phyloP scores from a whole-genome alignment of 768 basidiomycete species.

The Tulasnella sp. region DNA sequence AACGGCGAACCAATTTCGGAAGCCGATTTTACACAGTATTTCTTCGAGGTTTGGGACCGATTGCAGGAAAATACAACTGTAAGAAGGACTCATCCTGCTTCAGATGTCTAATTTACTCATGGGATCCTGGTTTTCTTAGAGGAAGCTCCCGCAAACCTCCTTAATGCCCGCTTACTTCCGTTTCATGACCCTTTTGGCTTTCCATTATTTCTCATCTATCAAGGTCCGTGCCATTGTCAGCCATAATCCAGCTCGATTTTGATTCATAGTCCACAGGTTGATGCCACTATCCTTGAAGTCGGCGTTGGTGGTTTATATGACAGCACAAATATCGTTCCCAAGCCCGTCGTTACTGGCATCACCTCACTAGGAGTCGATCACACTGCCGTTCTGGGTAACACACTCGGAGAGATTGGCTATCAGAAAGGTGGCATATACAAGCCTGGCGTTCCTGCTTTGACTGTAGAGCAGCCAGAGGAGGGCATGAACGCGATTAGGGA shows the following conservation, averaged over 20 bases:
- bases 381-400: conserved; percentile 78
- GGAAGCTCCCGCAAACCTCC: conserved; percentile 49
- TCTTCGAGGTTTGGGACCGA: conserved; percentile 94
- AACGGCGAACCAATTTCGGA: conserved; percentile 88
- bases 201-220: conserved; percentile 76
- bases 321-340: conserved; percentile 92
- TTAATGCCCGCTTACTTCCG: conserved; percentile 90
- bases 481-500: conserved; percentile 63
- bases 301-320: conserved; percentile 93
- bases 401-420: conserved; percentile 81
- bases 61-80: conserved; percentile 63
- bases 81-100: conserved; percentile 29
- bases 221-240: conserved; percentile 41
- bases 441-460: conserved; percentile 78
- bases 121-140: conserved; percentile 36
- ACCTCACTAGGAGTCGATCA: conserved; percentile 93
- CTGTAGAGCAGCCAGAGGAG: conserved; percentile 69
- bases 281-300: conserved; percentile 92
- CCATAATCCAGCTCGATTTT: background rate
- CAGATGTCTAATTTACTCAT: conserved; percentile 11
- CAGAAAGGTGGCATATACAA: conserved; percentile 99
- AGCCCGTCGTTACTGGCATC: conserved; percentile 84
- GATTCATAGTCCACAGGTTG: conserved; percentile 45
- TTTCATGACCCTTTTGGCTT: conserved; percentile 87
- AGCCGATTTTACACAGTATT: conserved; percentile 80